phyloP scores from a whole-genome alignment of 768 basidiomycete genomes.

The Infundibulicybe gibba region DNA sequence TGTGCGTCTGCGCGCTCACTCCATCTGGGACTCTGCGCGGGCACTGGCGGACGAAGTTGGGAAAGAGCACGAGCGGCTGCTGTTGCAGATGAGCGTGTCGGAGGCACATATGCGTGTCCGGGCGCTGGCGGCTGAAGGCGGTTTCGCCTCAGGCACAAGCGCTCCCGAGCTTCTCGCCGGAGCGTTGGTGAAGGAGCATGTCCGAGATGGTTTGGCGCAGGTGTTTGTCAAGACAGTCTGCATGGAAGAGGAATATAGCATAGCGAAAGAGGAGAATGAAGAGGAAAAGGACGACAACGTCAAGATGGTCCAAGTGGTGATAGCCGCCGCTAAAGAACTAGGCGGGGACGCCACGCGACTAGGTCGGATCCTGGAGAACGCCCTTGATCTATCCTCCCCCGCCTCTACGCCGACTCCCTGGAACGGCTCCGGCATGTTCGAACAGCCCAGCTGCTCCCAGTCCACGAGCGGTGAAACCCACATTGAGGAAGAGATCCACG shows the following conservation, averaged over 20 bases:
- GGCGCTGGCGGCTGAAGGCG: too few relatives aligned
- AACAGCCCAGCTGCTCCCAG: too few relatives aligned
- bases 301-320: not conserved
- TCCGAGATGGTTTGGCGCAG: too few relatives aligned
- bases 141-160: too few relatives aligned
- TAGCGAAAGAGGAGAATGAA: conserved; percentile 19
- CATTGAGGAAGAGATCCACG: conserved; percentile 44
- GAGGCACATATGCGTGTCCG: too few relatives aligned
- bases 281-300: conserved; percentile 23
- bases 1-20: conserved; percentile 35
- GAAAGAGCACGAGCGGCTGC: conserved; percentile 46
- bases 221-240: too few relatives aligned
- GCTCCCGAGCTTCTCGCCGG: not conserved
- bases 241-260: conserved; percentile 16
- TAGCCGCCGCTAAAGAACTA: conserved; percentile 60
- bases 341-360: conserved; percentile 56
- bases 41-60: conserved; percentile 49
- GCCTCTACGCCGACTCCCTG: too few relatives aligned
- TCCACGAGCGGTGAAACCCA: conserved; percentile 16
- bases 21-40: conserved; percentile 38
- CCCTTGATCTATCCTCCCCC: too few relatives aligned
- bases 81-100: too few relatives aligned
- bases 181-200: not conserved
- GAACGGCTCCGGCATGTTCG: too few relatives aligned
- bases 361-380: conserved; percentile 35